Evolutionary conservation across 2,329 filamentous ascomycete genomes (phyloP).

Genomic region (Cytospora chrysosperma): DNA sequence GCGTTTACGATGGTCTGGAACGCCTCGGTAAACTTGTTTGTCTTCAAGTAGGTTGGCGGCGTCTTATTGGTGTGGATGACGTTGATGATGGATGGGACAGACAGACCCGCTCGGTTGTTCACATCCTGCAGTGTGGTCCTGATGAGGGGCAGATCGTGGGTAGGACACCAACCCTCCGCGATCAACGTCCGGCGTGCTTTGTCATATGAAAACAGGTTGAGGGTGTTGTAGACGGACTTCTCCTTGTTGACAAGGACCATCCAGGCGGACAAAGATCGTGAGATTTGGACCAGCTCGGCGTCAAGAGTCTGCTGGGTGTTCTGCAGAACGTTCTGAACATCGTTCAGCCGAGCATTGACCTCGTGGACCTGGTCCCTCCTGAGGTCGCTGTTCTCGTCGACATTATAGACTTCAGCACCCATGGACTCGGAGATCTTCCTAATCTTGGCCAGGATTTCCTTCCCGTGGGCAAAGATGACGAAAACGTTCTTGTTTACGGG

Average conservation of each 20-base stretch:
- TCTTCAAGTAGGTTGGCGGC: constrained; percentile 94
- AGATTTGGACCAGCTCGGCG: constrained; percentile 90
- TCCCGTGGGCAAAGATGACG: constrained; percentile 97
- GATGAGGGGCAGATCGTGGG: constrained; percentile 83
- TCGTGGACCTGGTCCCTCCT: constrained; percentile 95
- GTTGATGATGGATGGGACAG: constrained; percentile 98
- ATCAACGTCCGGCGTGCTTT: constrained; percentile 93
- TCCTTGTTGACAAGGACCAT: constrained; percentile 98
- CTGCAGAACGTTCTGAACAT: constrained; percentile 86
- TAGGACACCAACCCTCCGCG: constrained; percentile 96
- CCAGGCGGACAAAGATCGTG: constrained; percentile 89
- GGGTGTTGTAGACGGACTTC: constrained; percentile 92
- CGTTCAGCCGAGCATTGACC: constrained; percentile 88
- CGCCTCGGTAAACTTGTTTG: constrained; percentile 95
- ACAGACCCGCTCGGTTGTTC: constrained; percentile 90
- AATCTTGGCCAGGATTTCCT: constrained; percentile 98
- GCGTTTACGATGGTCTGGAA: constrained; percentile 99
- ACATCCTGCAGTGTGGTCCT: constrained; percentile 94
- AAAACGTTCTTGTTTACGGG: constrained; percentile 96
- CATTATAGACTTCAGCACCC: constrained; percentile 91
- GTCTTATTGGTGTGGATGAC: constrained; percentile 97
- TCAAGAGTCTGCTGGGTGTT: constrained; percentile 95
- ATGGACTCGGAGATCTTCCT: constrained; percentile 98
- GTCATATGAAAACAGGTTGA: constrained; percentile 97
- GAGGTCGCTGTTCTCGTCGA: constrained; percentile 96